Evolutionary conservation across 305 asterid species (phyloP), one percentile per base, ranked within the genome.

Genomic region (Ruellia speciosa): DNA sequence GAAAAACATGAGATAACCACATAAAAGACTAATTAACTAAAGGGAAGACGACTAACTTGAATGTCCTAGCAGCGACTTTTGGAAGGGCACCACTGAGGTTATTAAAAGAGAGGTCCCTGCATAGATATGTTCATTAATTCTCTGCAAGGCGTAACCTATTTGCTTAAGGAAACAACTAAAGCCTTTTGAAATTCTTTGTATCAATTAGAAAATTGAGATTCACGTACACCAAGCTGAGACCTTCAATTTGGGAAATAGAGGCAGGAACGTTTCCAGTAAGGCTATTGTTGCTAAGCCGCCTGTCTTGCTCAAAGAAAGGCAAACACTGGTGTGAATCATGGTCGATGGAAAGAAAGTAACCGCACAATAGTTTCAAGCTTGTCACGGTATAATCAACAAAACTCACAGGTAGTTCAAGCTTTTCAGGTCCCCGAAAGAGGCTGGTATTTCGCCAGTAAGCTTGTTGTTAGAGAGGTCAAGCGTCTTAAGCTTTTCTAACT

Each of bases 321-420:
- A 24, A 24, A 24, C 31, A 24, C 31, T 24, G 31, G 2, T 1
- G 31, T 24, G 31, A 24, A 24, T 24, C 4, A 24, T 4, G 4
- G 31, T 24, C 31, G 4, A 24, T 24, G 31, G 31, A 24, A 24
- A 4, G 31, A 24, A 24, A 24, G 4, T 24, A 24, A 24, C 3
- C 4, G 31, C 31, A 4, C 31, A 24, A 24, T 24, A n/a, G 31
- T 24, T 24, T n/a, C n/a, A 24, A 24, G 31, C 31, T 24, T 24
- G 31, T 24, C 4, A 24, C 3, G 2, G 2, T 24, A 24, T 24
- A 24, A 24, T 4, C 3, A 24, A 24, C 31, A 58, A 11, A 69
- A 82, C 97, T 82, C 77, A 88, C 99, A 93, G 75, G 72, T 86
- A 93, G 74, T 89, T 86, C 67, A 93, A 79, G 71, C 73, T 79